These are phyloP conservation scores for Simplicillium aogashimaense DNA, from an alignment of 2,329 filamentous ascomycete genomes.

Conservation along the genomic window DNA sequence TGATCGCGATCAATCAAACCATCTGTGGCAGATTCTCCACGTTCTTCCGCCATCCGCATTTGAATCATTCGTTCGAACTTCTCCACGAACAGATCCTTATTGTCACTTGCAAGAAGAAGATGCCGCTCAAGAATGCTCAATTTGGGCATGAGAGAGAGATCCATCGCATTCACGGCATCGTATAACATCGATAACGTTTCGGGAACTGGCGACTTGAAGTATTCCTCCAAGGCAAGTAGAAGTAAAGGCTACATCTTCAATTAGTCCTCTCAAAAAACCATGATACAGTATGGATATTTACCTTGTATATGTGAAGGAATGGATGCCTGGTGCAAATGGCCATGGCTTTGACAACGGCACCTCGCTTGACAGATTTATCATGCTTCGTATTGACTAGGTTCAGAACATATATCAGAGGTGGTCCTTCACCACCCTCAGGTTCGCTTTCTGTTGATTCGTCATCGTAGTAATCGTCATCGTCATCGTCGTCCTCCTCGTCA, in stretches of 20 bases:
- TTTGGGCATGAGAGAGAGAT: constrained; percentile 83
- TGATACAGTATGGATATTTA: constrained; percentile 63
- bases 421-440: constrained; percentile 66
- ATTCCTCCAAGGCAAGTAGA: constrained; percentile 85
- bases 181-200: constrained; percentile 86
- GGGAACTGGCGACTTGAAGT: constrained; percentile 83
- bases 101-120: constrained; percentile 81
- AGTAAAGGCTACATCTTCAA: constrained; percentile 81
- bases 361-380: constrained; percentile 85
- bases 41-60: constrained; percentile 63
- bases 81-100: constrained; percentile 92
- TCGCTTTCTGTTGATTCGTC: constrained; percentile 50
- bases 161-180: constrained; percentile 91
- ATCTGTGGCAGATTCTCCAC: constrained; percentile 30
- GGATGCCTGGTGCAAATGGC: constrained; percentile 96
- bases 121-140: constrained; percentile 76
- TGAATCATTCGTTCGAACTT: constrained; percentile 95
- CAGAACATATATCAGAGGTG: constrained; percentile 90
- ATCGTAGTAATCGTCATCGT: constrained; percentile 39
- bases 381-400: constrained; percentile 98
- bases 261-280: constrained; percentile 92
- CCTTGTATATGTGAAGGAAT: constrained; percentile 98
- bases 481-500: constrained; percentile 31
- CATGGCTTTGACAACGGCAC: constrained; percentile 95
- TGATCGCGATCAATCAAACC: constrained; percentile 25